Evolutionary conservation across 2,329 filamentous ascomycete species (phyloP), one percentile per base, ranked within the genome.

Genomic region (Aspergillus aculeatus): DNA sequence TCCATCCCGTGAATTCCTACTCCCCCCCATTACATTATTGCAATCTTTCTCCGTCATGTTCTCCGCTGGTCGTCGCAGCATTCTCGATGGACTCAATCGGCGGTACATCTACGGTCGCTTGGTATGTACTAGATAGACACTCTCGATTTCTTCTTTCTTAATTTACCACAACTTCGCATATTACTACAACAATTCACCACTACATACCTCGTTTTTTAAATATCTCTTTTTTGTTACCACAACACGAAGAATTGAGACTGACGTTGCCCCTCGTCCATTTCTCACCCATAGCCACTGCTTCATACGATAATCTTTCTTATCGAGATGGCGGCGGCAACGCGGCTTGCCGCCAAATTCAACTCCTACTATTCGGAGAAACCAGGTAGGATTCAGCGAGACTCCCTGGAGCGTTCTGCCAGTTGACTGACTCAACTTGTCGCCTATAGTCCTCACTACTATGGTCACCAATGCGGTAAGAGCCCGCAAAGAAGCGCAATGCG

Each of bases 381-480:
- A 71, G 82, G 90, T 93, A 83, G 66, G 84, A 74, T 56, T 44
- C 56, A 50, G 41, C 38, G 52, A 53, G 24, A 51, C 53, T 32
- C 10, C 49, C 54, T 49, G 48, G 47, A 38, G 41, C 29, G 21
- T 16, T 19, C 47, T 23, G 24, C 54, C 41, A 21, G 54, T 47
- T 24, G 59, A 32, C 66, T 70, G 59, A 71, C 67, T 52, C 60
- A 32, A 59, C 26, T 21, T 50, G 16, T 59, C 31, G 35, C 60
- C 41, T 54, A 60, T 73, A 90, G 91, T 99, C 47, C 86, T 99
- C 71, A 99, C 95, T 63, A 99, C 96, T 78, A 99, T 99, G 94
- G 91, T 97, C 73, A 96, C 94, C 75, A 99, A 99, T 80, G 91
- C 95, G 67, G 89, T 89, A 86, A 73, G 84, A 35, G 49, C 24